phyloP scores from a whole-genome alignment of 1,284 basidiomycete genomes.

The Schizophyllum commune region DNA sequence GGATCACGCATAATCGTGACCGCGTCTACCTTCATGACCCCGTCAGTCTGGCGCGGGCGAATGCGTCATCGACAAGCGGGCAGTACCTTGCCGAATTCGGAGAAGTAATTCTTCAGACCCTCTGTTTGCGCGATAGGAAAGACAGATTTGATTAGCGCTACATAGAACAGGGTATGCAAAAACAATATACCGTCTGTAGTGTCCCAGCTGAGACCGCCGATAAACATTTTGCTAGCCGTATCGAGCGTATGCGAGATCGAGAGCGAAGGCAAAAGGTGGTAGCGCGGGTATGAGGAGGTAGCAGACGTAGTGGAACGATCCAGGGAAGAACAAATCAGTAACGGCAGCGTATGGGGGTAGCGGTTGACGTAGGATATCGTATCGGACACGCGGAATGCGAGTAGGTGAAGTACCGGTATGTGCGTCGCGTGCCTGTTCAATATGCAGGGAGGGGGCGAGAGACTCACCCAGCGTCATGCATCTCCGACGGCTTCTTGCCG shows the following conservation, averaged over 20 bases:
- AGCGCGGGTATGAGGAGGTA: slow-evolving; percentile 18
- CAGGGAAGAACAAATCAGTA: slow-evolving; percentile 16
- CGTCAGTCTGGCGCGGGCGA: slow-evolving; percentile 11
- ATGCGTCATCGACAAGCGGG: background rate
- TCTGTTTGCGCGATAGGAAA: slow-evolving; percentile 32
- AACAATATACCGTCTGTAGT: slow-evolving; percentile 83
- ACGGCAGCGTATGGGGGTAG: slow-evolving; percentile 15
- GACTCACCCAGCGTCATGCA: slow-evolving; percentile 91
- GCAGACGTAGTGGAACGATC: slow-evolving; percentile 9
- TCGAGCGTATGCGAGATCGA: slow-evolving; percentile 26
- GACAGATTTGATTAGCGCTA: slow-evolving; percentile 30
- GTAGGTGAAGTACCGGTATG: slow-evolving; percentile 15
- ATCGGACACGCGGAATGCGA: slow-evolving; percentile 18
- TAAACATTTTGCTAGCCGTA: slow-evolving; percentile 90
- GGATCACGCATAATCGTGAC: slow-evolving; percentile 95
- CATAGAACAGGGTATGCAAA: slow-evolving; percentile 26
- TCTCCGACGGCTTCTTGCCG: slow-evolving; percentile 71
- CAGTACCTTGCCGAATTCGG: slow-evolving; percentile 62
- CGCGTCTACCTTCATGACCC: slow-evolving; percentile 60
- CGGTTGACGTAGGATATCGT: slow-evolving; percentile 17
- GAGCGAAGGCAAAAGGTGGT: slow-evolving; percentile 27
- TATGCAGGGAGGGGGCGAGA: slow-evolving; percentile 13
- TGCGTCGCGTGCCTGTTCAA: slow-evolving; percentile 7
- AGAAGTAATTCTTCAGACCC: slow-evolving; percentile 64
- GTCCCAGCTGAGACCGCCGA: slow-evolving; percentile 97